phyloP scores from a whole-genome alignment of 1,284 basidiomycete genomes.

The Microbotryomycetes sp. region DNA sequence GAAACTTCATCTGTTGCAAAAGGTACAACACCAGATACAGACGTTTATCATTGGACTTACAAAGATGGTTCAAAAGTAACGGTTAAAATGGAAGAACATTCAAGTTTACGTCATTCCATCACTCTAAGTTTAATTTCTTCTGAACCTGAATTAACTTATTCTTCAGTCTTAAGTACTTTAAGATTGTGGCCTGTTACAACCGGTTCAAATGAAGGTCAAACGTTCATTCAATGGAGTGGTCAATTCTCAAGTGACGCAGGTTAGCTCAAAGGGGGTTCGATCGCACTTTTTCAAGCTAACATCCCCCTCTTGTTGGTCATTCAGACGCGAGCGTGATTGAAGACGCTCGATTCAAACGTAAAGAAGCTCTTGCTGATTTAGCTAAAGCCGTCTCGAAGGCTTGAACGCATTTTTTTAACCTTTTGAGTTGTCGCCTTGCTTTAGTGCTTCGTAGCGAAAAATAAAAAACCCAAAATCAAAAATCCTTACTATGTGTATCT shows the following conservation, averaged over 20 bases:
- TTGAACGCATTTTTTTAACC: not conserved
- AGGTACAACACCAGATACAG: conserved; percentile 25
- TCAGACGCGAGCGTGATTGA: conserved; percentile 34
- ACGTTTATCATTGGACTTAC: conserved; percentile 32
- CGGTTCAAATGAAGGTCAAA: conserved; percentile 32
- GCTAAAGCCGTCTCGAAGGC: conserved; percentile 34
- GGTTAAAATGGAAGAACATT: conserved; percentile 41
- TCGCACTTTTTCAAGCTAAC: not conserved
- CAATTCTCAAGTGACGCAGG: conserved; percentile 39
- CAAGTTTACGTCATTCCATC: conserved; percentile 39
- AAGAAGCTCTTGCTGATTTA: conserved; percentile 38
- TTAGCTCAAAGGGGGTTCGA: conserved; percentile 7
- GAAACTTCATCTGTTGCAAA: conserved; percentile 15
- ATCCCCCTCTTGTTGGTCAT: not conserved
- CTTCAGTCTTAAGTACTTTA: conserved; percentile 39
- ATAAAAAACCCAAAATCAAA: not conserved
- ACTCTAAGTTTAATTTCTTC: conserved; percentile 34
- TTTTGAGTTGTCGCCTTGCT: too few relatives aligned
- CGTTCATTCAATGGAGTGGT: conserved; percentile 37
- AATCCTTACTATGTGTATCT: not conserved
- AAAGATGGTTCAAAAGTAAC: conserved; percentile 33
- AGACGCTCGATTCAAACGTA: conserved; percentile 40
- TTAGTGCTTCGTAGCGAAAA: not conserved
- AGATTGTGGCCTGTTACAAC: conserved; percentile 35
- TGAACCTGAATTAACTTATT: conserved; percentile 37